Evolutionary conservation across 2,329 filamentous ascomycete genomes (phyloP), one percentile per base, ranked within the genome.

Genomic region (Trichoderma harzianum): DNA sequence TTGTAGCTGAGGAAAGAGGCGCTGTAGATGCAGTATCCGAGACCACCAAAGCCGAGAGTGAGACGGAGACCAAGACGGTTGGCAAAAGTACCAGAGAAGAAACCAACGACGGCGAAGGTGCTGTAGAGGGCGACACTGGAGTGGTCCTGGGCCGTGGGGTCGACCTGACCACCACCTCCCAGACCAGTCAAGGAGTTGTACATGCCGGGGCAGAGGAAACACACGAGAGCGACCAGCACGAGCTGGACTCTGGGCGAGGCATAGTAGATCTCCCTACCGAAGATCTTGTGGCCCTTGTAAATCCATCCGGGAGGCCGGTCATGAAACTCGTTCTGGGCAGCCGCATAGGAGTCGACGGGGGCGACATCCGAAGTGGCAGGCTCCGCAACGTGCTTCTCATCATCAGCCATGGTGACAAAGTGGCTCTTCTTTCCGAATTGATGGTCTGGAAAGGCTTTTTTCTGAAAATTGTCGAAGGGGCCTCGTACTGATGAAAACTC

Each of bases 11-110:
- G 85, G 81, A 93, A 92, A 69, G 88, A 89, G 62, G 90, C 88
- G 60, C 91, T 87, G 79, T 95, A 94, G 80, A 95, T 84, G 78
- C 88, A 90, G 83, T 95, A 95, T 69, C 93, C 93, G 67, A 94
- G 80, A 16, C 93, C 92, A 74, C 93, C 93, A 74, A 95, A 86
- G 6, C 89, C 86, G 65, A 95, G 83, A 18, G 92, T 91, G 58
- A 86, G 78, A 77, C 88, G 89, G 73, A 94, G 87, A 70, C 93
- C 93, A 69, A 94, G 85, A 74, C 88, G 88, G 83, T 96, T 96
- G 82, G 91, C 91, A 77, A 95, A 88, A 67, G 92, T 95, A 70
- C 92, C 92, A 75, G 92, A 91, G 78, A 92, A 87, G 82, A 93
- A 88, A 74, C 89, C 91, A 51, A 90, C 85, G 64, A 89, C 84